Evolutionary conservation across 371 early-diverging fungal genomes (phyloP).

Genomic region (Mortierella sp.): DNA sequence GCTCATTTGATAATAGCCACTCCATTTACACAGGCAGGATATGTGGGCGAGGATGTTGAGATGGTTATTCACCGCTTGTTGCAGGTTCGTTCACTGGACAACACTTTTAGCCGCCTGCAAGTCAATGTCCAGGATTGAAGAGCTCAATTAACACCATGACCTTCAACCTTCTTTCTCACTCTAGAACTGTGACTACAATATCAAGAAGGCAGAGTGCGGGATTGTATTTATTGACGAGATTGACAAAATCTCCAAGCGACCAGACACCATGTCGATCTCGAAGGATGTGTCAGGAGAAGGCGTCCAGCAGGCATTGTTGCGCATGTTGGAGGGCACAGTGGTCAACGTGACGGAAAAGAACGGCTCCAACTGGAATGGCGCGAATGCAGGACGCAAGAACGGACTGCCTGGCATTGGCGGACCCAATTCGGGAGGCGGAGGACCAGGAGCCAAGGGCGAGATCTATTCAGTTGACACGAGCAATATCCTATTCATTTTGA

Average conservation of each 20-base stretch:
- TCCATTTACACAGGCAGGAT: constrained; percentile 94
- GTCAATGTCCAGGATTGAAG: background rate
- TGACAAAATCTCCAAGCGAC: constrained; percentile 88
- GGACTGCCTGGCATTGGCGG: constrained; percentile 62
- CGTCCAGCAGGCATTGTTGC: constrained; percentile 89
- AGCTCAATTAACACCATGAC: background rate
- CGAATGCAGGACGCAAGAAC: constrained; percentile 59
- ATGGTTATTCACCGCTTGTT: constrained; percentile 87
- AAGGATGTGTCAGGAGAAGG: constrained; percentile 96
- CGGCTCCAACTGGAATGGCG: constrained; percentile 62
- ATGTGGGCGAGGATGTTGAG: constrained; percentile 96
- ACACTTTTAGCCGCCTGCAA: background rate
- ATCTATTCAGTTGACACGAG: constrained; percentile 90
- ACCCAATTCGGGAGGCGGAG: constrained; percentile 63
- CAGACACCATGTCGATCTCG: constrained; percentile 82
- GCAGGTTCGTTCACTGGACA: constrained; percentile 64
- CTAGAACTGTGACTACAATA: constrained; percentile 89
- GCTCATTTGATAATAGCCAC: constrained; percentile 66
- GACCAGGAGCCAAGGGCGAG: constrained; percentile 78
- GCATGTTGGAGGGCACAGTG: constrained; percentile 93
- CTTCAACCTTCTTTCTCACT: background rate
- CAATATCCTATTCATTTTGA: constrained; percentile 92
- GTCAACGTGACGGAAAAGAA: constrained; percentile 91
- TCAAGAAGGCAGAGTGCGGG: constrained; percentile 88
- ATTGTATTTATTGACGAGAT: constrained; percentile 96